phyloP scores from a whole-genome alignment of 75 land plant genomes.

The Pinus taeda region DNA sequence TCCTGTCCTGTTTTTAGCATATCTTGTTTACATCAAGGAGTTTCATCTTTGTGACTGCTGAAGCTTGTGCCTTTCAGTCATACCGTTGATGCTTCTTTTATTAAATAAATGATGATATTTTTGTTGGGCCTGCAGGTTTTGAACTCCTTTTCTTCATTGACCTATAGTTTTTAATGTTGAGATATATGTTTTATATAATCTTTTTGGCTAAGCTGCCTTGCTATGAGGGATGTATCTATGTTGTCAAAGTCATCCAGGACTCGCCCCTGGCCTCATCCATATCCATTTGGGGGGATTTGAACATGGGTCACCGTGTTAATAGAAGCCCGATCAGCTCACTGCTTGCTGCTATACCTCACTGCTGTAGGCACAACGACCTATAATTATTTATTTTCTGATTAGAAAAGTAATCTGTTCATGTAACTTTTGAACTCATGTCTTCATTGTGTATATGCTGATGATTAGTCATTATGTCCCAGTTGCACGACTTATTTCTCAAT shows the following conservation, averaged over 20 bases:
- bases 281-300: no score
- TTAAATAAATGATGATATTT: neutral
- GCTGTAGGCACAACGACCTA: no score
- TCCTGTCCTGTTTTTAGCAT: neutral
- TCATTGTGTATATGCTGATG: neutral
- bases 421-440: neutral
- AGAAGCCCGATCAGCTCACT: no score
- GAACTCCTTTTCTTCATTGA: neutral
- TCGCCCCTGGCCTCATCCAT: no score
- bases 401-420: constrained; percentile 3
- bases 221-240: no score
- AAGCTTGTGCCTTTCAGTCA: neutral
- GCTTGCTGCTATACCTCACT: no score
- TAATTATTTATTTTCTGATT: no score
- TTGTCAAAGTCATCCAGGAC: no score
- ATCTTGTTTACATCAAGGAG: neutral
- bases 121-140: neutral
- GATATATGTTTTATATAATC: no score
- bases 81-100: neutral
- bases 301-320: no score
- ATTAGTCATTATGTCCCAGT: neutral
- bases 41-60: neutral
- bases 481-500: neutral
- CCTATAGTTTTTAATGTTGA: neutral
- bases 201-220: no score